These are phyloP conservation scores for Epipyxis sp. DNA, from an alignment of 108 stramenopile genomes.

Conservation along the genomic window DNA sequence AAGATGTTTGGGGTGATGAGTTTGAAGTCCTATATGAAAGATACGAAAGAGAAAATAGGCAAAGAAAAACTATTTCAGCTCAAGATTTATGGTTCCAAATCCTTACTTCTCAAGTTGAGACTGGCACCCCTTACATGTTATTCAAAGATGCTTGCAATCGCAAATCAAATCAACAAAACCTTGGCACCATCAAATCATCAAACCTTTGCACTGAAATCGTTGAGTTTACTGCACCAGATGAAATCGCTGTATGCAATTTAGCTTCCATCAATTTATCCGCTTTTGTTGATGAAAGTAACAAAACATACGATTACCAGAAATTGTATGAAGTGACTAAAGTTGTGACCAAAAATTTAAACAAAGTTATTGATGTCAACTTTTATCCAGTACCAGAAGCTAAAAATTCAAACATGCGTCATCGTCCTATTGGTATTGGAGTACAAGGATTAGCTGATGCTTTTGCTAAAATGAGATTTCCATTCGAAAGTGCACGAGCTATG, in stretches of 20 bases:
- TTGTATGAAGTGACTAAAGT: conserved; percentile 78
- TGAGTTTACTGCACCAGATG: conserved; percentile 86
- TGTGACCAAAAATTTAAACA: conserved; percentile 83
- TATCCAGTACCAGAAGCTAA: conserved; percentile 74
- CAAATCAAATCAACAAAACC: conserved; percentile 93
- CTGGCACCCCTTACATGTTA: conserved; percentile 93
- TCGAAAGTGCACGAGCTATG: conserved; percentile 74
- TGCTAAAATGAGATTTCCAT: conserved; percentile 80
- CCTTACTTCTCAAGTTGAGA: conserved; percentile 92
- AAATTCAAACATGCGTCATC: conserved; percentile 79
- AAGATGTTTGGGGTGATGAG: conserved; percentile 73
- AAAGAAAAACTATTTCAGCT: conserved; percentile 72
- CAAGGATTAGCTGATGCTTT: conserved; percentile 94
- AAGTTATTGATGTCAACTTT: conserved; percentile 89
- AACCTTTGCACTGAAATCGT: conserved; percentile 97
- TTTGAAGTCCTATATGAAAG: conserved; percentile 78
- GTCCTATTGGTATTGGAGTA: conserved; percentile 94
- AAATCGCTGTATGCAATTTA: conserved; percentile 98
- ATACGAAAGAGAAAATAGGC: conserved; percentile 79
- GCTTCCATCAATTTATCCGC: conserved; percentile 91
- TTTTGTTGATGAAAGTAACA: conserved; percentile 64
- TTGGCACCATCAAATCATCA: conserved; percentile 91
- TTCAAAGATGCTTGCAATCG: conserved; percentile 92
- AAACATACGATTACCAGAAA: conserved; percentile 69
- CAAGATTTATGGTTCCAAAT: conserved; percentile 96